phyloP scores from a whole-genome alignment of 2,329 filamentous ascomycete species.

The Fusarium tuaranense region DNA sequence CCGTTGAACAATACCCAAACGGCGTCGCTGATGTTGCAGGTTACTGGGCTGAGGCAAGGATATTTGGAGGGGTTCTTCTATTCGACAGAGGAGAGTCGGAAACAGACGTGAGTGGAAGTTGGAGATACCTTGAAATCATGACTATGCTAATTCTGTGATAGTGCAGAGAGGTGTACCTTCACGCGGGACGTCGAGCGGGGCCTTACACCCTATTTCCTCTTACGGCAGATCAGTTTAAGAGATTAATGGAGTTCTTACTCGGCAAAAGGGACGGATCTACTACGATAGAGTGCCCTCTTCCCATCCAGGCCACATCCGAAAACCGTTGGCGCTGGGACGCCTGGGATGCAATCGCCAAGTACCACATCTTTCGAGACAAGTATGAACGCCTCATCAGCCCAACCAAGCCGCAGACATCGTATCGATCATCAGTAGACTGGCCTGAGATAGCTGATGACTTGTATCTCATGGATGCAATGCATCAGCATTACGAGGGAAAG shows the following conservation, averaged over 20 bases:
- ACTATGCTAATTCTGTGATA: no score
- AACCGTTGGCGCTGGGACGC: constrained; percentile 22
- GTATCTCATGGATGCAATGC: not conserved
- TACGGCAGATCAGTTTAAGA: not conserved
- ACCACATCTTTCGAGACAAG: constrained; percentile 18
- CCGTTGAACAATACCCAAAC: constrained; percentile 9
- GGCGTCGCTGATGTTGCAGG: constrained; percentile 9
- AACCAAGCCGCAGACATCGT: not conserved
- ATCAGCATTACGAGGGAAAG: constrained; percentile 1
- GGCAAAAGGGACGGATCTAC: not conserved
- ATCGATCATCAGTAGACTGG: not conserved
- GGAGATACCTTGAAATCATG: no score
- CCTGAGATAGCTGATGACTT: not conserved
- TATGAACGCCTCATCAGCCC: not conserved
- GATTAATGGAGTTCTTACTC: not conserved
- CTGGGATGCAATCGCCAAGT: constrained; percentile 1
- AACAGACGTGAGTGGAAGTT: no score
- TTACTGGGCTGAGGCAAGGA: constrained; percentile 24
- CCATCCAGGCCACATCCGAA: not conserved
- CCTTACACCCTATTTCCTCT: constrained; percentile 12
- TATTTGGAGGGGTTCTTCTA: constrained; percentile 16
- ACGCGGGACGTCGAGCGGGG: constrained; percentile 2
- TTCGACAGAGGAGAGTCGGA: constrained; percentile 13
- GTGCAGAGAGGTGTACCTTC: not conserved
- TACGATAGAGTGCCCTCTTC: not conserved